Conservation (phyloP, 2,329 filamentous ascomycete species). For the Aspergillus ustus region DNA sequence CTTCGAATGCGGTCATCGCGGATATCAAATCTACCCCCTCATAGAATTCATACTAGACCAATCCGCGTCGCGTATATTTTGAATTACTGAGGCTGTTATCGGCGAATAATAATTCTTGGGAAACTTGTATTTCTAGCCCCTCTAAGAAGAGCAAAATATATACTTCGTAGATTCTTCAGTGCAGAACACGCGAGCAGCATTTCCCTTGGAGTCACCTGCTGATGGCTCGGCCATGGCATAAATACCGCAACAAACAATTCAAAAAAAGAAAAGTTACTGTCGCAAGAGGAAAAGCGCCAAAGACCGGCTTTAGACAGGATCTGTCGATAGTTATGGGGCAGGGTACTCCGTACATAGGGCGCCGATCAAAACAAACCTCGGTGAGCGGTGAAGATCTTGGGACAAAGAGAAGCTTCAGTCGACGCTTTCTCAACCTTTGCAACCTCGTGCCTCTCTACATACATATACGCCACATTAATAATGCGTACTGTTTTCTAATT, state of each 20-base stretch:
- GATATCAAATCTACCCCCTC: neutral
- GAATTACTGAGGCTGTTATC: neutral
- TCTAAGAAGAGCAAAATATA: too few species aligned
- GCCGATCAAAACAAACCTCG: constrained; percentile 18
- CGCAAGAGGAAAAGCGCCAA: neutral
- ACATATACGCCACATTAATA: neutral
- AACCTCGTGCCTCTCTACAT: constrained; percentile 1
- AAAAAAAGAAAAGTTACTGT: neutral
- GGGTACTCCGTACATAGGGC: too few species aligned
- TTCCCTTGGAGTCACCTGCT: neutral
- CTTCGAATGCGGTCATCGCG: neutral
- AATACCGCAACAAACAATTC: neutral
- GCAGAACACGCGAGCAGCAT: too few species aligned
- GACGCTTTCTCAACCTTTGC: neutral
- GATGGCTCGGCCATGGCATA: too few species aligned
- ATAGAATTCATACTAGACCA: neutral
- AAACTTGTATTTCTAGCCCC: too few species aligned
- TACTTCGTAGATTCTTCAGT: too few species aligned
- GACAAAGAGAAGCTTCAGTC: neutral
- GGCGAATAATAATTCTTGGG: neutral
- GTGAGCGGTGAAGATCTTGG: constrained; percentile 15
- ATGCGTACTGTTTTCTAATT: constrained; percentile 10
- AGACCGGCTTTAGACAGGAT: neutral
- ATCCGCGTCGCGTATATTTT: neutral
- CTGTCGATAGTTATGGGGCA: too few species aligned